Conservation (phyloP, 805 yeast species). For the Saccharomycopsis sp. region DNA sequence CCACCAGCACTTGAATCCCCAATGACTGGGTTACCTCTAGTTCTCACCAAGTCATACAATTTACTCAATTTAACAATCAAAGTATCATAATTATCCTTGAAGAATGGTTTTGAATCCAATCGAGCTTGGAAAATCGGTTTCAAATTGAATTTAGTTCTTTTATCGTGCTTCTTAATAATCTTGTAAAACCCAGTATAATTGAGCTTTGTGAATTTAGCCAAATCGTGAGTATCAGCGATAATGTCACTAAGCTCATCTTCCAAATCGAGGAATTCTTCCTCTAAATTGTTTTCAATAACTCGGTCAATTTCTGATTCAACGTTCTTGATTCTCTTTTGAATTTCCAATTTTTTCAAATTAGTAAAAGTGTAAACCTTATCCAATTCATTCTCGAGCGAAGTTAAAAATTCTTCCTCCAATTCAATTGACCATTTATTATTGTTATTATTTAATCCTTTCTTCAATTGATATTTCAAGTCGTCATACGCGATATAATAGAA, state of each 20-base stretch:
- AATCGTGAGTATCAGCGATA: slow-evolving; percentile 95
- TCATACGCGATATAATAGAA: slow-evolving; percentile 90
- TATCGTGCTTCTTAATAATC: slow-evolving; percentile 94
- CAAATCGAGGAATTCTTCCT: slow-evolving; percentile 63
- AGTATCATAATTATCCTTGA: slow-evolving; percentile 88
- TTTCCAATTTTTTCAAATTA: slow-evolving; percentile 79
- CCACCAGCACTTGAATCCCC: slow-evolving; percentile 99
- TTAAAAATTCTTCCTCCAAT: slow-evolving; percentile 76
- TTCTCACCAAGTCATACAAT: slow-evolving; percentile 86
- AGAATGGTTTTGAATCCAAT: slow-evolving; percentile 89
- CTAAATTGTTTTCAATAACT: slow-evolving; percentile 45
- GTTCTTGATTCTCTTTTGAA: slow-evolving; percentile 76
- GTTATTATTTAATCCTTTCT: slow-evolving; percentile 51
- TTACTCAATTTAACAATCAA: slow-evolving; percentile 85
- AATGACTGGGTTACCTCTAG: slow-evolving; percentile 89
- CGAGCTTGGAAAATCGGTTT: slow-evolving; percentile 92
- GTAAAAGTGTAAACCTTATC: slow-evolving; percentile 93
- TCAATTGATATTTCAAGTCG: slow-evolving; percentile 76
- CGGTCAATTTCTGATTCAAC: slow-evolving; percentile 65
- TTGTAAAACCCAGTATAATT: slow-evolving; percentile 97
- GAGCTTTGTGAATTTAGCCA: slow-evolving; percentile 86
- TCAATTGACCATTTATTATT: slow-evolving; percentile 66
- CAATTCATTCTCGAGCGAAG: slow-evolving; percentile 68
- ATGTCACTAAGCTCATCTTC: slow-evolving; percentile 78
- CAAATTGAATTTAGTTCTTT: slow-evolving; percentile 69